Conservation (phyloP, 2,329 filamentous ascomycete species). For the Piedraia hortae region DNA sequence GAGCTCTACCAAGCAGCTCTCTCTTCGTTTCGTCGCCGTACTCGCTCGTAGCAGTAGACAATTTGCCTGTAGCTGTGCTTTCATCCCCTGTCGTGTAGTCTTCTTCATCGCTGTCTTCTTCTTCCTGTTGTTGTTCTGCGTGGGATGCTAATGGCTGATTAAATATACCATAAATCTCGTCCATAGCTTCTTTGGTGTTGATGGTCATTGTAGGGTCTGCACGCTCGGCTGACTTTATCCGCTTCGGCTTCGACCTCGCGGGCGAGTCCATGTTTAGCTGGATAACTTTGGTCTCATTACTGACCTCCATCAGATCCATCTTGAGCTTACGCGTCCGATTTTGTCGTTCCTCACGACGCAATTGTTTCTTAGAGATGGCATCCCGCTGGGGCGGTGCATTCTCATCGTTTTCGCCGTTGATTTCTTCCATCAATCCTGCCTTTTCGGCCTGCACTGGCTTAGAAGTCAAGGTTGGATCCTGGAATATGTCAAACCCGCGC, state of each 20-base stretch:
- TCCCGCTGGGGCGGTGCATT: conserved; percentile 14
- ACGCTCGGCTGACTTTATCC: conserved; percentile 26
- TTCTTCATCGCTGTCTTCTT: conserved; percentile 37
- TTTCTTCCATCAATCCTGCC: conserved; percentile 4
- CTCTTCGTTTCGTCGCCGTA: conserved; percentile 32
- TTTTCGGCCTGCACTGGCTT: conserved; percentile 1
- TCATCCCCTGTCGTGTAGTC: conserved; percentile 70
- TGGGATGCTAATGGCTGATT: conserved; percentile 46
- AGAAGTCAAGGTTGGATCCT: conserved; percentile 5
- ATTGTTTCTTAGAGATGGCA: conserved; percentile 12
- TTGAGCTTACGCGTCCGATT: conserved; percentile 34
- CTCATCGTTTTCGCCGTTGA: conserved; percentile 21
- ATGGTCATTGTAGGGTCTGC: conserved; percentile 90
- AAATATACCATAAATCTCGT: conserved; percentile 94
- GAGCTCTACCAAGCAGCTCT: conserved; percentile 19
- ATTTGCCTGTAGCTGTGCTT: conserved; percentile 46
- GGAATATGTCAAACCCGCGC: conserved; percentile 12
- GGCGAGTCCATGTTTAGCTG: conserved; percentile 85
- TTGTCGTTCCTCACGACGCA: conserved; percentile 21
- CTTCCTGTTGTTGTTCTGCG: conserved; percentile 22
- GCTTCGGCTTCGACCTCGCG: conserved; percentile 59
- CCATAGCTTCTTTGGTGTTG: conserved; percentile 78
- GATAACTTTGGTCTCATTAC: conserved; percentile 72
- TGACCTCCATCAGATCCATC: conserved; percentile 44
- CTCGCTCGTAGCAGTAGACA: conserved; percentile 35